phyloP scores from a whole-genome alignment of 768 basidiomycete species.

The Phanerochaete sordida region DNA sequence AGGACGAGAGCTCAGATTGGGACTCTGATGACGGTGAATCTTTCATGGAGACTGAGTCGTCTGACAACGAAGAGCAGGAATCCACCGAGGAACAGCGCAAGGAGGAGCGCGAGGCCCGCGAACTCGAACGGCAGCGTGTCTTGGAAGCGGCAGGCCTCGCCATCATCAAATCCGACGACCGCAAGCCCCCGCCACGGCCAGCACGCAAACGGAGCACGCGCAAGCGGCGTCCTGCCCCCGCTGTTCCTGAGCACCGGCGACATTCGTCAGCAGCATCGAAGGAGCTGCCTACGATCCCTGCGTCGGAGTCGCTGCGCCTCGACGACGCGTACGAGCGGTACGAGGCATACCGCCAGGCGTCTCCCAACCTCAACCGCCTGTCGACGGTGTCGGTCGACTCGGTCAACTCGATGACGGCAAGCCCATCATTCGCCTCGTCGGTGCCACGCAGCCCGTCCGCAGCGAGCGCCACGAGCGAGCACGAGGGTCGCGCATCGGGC shows the following conservation, averaged over 20 bases:
- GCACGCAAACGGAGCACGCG: conserved; percentile 28
- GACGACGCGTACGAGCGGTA: conserved; percentile 92
- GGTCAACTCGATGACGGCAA: conserved; percentile 23
- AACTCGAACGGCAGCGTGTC: conserved; percentile 73
- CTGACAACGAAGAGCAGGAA: conserved; percentile 29
- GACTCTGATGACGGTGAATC: conserved; percentile 32
- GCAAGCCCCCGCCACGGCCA: conserved; percentile 44
- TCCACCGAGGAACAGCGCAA: conserved; percentile 41
- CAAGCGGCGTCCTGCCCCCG: conserved; percentile 49
- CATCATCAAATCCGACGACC: conserved; percentile 42
- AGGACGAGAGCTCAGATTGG: conserved; percentile 21
- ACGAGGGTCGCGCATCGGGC: conserved; percentile 31
- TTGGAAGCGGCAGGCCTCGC: conserved; percentile 88
- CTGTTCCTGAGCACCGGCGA: conserved; percentile 35
- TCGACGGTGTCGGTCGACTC: conserved; percentile 63
- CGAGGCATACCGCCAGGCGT: conserved; percentile 69
- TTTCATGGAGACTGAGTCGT: conserved; percentile 38
- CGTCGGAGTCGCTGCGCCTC: conserved; percentile 29
- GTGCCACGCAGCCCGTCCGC: conserved; percentile 16
- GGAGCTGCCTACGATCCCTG: conserved; percentile 50
- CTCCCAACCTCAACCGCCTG: conserved; percentile 45
- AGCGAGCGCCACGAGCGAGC: conserved; percentile 1
- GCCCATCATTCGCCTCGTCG: conserved; percentile 8
- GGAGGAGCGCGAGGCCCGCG: conserved; percentile 57
- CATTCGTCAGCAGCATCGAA: conserved; percentile 36